These are phyloP conservation scores for Kluyveromyces siamensis DNA, from an alignment of 805 yeast species.

Conservation along the genomic window DNA sequence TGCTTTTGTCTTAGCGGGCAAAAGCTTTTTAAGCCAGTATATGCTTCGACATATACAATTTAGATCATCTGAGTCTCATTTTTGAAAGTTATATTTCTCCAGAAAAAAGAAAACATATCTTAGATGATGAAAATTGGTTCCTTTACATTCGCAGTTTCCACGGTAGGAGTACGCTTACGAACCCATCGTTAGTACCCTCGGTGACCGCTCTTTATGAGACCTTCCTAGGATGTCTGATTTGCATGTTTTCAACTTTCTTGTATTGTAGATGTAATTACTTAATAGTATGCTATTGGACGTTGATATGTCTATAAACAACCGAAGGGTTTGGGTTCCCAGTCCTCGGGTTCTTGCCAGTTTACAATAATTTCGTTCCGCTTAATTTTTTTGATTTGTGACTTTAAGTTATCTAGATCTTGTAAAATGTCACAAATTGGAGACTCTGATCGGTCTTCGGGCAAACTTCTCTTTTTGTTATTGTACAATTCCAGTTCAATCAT, in stretches of 20 bases:
- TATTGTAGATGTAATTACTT: not conserved
- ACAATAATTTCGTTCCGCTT: conserved; percentile 8
- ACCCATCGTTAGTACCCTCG: conserved; percentile 66
- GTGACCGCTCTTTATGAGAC: conserved; percentile 71
- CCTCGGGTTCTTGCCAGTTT: conserved; percentile 26
- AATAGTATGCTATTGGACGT: not conserved
- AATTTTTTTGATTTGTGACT: conserved; percentile 9
- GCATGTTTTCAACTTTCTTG: conserved; percentile 4
- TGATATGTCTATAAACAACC: conserved; percentile 30
- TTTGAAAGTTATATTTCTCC: not conserved
- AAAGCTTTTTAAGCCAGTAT: conserved; percentile 87
- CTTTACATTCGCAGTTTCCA: conserved; percentile 89
- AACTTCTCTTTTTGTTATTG: not conserved
- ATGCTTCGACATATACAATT: conserved; percentile 16
- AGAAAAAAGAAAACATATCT: not conserved
- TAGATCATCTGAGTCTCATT: conserved; percentile 26
- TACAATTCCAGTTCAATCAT: conserved; percentile 1
- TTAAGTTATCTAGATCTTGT: conserved; percentile 13
- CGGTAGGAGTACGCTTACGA: conserved; percentile 78
- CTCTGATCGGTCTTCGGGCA: conserved; percentile 3
- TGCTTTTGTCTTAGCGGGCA: conserved; percentile 25
- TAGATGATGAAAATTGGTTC: conserved; percentile 67
- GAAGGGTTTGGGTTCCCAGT: conserved; percentile 50
- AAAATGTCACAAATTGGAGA: conserved; percentile 8
- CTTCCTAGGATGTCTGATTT: conserved; percentile 93